Evolutionary conservation across 2,329 filamentous ascomycete species (phyloP), one percentile per base, ranked within the genome.

Genomic region (Cryphonectria parasitica): DNA sequence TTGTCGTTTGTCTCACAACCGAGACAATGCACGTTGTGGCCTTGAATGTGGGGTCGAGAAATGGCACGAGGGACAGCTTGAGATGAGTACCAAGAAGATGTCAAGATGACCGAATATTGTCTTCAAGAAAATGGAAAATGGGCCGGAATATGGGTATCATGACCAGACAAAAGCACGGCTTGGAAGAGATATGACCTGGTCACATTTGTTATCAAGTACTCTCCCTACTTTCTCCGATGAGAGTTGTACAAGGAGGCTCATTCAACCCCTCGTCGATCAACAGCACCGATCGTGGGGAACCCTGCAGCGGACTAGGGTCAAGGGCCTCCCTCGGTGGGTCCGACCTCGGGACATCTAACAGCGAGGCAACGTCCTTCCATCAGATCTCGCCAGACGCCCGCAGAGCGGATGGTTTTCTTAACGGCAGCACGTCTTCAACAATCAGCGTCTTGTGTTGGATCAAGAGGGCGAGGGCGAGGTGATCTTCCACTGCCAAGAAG

Each of bases 271-370:
- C 54, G 54, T 61, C 58, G 58, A 61, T 39, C 58, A 61, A 25
- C 58, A 34, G 58, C 58, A 39, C 58, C 58, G 58, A 61, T 61
- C 31, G 34, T 61, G 58, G 58, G 34, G 58, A 39, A 61, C 58
- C 58, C 58, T 39, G 58, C 58, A 15, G 58, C 19, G 39, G 22
- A 31, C 34, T 11, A 61, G 58, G 58, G 58, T 3, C 34, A 39
- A 34, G 58, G 58, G 34, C 34, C 58, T 25, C 4, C 17, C 58
- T n/a, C 17, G 6, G 58, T 61, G 58, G 58, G 58, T 39, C 31
- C 22, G 34, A n/a, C 22, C 58, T 61, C 58, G 58, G 58, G 31
- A 31, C 19, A 61, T 61, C 58, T 39, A 15, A 36, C 19, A 39
- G 58, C 58, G 58, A 61, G 31, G 6, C 58, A 31, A 61, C 58